Base-by-base conservation (phyloP, 75 land plant species). In the Picea glauca region DNA sequence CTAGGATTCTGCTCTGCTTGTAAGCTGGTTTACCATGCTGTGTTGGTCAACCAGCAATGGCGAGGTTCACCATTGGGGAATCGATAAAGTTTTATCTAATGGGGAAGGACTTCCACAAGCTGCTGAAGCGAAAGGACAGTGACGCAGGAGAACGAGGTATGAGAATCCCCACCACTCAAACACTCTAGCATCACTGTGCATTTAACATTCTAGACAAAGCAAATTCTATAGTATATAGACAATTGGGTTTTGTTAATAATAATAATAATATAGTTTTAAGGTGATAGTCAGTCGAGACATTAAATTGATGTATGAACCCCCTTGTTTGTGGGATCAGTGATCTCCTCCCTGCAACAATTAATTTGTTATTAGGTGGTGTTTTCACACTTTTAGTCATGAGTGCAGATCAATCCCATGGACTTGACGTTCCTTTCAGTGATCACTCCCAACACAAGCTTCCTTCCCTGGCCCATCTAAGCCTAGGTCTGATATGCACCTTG, bases 81-180 rank as follows among this genome's bases (percentile, higher is more conserved):
- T n/a, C 54, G n/a, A 40, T 70, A 8, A 43, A 40, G 54, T 70
- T 70, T 75, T 80, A 54, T 60, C 23, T 83, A 15, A 33, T 83
- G 1, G 23, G 82, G 72, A 83, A 80, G 35, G 78, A 91, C 84
- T 87, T 83, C 21, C 83, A 85, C 78, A 90, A 90, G 80, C 59
- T 88, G 23, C 87, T 95, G 62, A 93, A 95, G 86, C 88, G 98
- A 60, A 93, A 95, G 81, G 95, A 93, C 78, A 95, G 95, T 60
- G 95, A 94, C 80, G 93, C 88, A 17, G 91, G 91, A 6, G 90
- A 94, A 79, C 81, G 43, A 58, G 93, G 95, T 90, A 32, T 75
- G 70, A 57, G 13, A 72, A 72, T 76, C 58, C 13, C 9, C 56
- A 50, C 70, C 30, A 6, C 30, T 75, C 58, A 73, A 80, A 58